Base-by-base conservation (phyloP, 2,329 filamentous ascomycete genomes). In the Penicillium olsonii region DNA sequence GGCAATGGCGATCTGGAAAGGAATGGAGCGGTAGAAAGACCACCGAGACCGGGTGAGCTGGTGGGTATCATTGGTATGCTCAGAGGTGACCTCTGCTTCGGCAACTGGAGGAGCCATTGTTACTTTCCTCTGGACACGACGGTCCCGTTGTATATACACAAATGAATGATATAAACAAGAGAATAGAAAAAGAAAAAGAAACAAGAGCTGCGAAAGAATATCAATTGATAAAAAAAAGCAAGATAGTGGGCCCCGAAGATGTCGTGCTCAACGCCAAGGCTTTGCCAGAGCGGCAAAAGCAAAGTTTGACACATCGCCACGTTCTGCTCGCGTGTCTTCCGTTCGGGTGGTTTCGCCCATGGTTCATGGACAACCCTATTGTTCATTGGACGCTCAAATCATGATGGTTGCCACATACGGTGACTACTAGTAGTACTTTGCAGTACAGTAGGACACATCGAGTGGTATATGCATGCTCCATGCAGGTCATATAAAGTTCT, bases 1-100 rank as follows among this genome's bases (percentile, higher is more conserved):
- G 10, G 57, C 57, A 18, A 61, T 46, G 9, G 59, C 57, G 24
- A 61, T 61, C 34, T 61, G 59, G 41, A 61, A 61, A 9, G 59
- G 59, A n/a, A 61, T 60, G 1, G 59, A 61, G 19, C 59, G 53
- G 37, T 50, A 60, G 34, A 59, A 46, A 15, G 59, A 60, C 10
- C 14, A 15, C 29, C 47, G 42, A 27, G 42, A n/a, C 17, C 47
- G 8, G n/a, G 38, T 17, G 14, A 45, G n/a, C 31, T 39, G 29
- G 29, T 22, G 42, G 24, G 39, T 17, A 18, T 38, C 45, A 43
- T 43, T 22, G 45, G n/a, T 11, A 12, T 39, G 35, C 45, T 47
- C 45, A 43, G 31, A 31, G 27, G 26, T 18, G 15, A 48, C 39
- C n/a, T 43, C 33, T 48, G 45, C 12, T 24, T 43, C 45, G 14